Conservation (phyloP, 352 stramenopile species). For the Aphanomyces invadans region DNA sequence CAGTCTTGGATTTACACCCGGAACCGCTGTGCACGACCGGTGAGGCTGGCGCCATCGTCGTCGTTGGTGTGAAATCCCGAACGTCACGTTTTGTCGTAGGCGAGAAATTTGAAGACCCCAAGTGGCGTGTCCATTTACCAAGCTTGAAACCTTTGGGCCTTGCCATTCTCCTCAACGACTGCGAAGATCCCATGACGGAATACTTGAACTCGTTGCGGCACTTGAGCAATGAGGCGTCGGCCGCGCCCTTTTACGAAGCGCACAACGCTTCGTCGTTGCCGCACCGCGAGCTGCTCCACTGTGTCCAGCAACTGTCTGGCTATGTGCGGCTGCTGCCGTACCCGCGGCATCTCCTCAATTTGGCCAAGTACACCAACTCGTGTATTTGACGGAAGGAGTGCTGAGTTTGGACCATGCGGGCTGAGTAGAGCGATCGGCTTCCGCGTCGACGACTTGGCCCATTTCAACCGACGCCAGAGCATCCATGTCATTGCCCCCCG, state of each 20-base stretch:
- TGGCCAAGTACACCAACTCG: slow-evolving; percentile 33
- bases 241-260: slow-evolving; percentile 12
- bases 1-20: slow-evolving; percentile 69
- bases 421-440: slow-evolving; percentile 68
- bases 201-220: slow-evolving; percentile 67
- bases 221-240: slow-evolving; percentile 26
- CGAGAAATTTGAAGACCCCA: slow-evolving; percentile 76
- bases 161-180: slow-evolving; percentile 71
- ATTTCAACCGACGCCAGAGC: slow-evolving; percentile 59
- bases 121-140: slow-evolving; percentile 67
- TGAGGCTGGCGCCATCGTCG: slow-evolving; percentile 25
- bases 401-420: not conserved
- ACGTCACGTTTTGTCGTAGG: not conserved
- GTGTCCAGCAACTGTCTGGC: slow-evolving; percentile 67
- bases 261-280: not conserved
- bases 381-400: no score
- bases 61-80: not conserved
- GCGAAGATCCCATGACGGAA: slow-evolving; percentile 52
- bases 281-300: slow-evolving; percentile 43
- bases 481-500: slow-evolving; percentile 79
- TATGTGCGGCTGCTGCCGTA: slow-evolving; percentile 82
- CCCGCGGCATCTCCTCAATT: slow-evolving; percentile 66
- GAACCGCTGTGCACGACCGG: slow-evolving; percentile 66
- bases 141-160: slow-evolving; percentile 77
- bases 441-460: slow-evolving; percentile 47